phyloP scores from a whole-genome alignment of 805 yeast species.

The Yamadazyma scolyti region DNA sequence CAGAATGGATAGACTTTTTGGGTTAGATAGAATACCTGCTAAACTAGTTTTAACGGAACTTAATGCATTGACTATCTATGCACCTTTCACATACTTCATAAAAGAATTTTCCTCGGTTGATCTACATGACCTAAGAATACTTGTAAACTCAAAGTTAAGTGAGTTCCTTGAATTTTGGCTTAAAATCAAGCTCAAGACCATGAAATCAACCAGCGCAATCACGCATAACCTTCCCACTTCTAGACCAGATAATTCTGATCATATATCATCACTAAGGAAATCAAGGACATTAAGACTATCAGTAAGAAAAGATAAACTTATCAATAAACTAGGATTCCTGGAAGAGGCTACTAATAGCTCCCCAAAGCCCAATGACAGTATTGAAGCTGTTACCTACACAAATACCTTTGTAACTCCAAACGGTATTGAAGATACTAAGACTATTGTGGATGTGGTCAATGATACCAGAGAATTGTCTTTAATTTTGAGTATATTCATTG shows the following conservation, averaged over 20 bases:
- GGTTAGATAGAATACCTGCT: constrained; percentile 21
- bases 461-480: constrained; percentile 33
- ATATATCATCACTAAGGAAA: constrained; percentile 15
- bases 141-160: constrained; percentile 29
- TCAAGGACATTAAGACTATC: constrained; percentile 29
- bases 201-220: constrained; percentile 8
- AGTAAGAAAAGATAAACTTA: constrained; percentile 25
- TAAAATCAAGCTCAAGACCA: constrained; percentile 15
- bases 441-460: constrained; percentile 31
- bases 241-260: constrained; percentile 6
- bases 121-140: constrained; percentile 44
- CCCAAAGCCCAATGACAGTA: constrained; percentile 1
- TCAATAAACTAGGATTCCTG: constrained; percentile 9
- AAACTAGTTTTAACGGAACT: constrained; percentile 19
- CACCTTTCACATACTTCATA: constrained; percentile 41
- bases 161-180: constrained; percentile 25
- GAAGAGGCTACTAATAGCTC: constrained; percentile 7
- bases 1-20: constrained; percentile 29
- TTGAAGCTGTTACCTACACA: constrained; percentile 1
- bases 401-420: constrained; percentile 4
- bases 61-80: constrained; percentile 25
- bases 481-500: constrained; percentile 36
- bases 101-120: constrained; percentile 51
- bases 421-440: constrained; percentile 30
- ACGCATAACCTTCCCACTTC: not conserved